These are phyloP conservation scores for Carex myosuroides DNA, from an alignment of 176 grass and related monocot species.

Conservation along the genomic window DNA sequence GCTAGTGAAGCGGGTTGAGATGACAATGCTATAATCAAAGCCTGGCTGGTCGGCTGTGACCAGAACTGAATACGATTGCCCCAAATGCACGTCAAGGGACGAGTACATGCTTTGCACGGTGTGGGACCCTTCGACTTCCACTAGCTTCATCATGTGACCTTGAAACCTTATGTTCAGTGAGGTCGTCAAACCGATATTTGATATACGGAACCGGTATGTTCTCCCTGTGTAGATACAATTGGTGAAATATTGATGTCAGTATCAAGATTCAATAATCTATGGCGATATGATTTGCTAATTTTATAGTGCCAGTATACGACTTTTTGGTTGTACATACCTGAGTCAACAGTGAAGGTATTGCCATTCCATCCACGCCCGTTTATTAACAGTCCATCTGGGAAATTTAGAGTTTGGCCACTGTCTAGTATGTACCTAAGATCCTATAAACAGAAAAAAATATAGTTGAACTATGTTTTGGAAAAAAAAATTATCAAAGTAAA, in stretches of 20 bases:
- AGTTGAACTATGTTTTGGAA: background rate
- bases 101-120: slow-evolving; percentile 68
- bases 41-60: slow-evolving; percentile 64
- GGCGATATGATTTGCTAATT: slow-evolving; percentile 4
- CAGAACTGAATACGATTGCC: slow-evolving; percentile 88
- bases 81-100: slow-evolving; percentile 75
- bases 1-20: slow-evolving; percentile 75
- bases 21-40: slow-evolving; percentile 59
- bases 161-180: slow-evolving; percentile 81
- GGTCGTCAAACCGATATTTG: slow-evolving; percentile 67
- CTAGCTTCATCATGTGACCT: slow-evolving; percentile 75
- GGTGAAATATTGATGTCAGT: background rate
- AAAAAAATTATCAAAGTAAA: background rate
- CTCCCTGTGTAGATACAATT: slow-evolving; percentile 34
- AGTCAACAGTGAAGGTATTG: slow-evolving; percentile 60
- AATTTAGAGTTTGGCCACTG: slow-evolving; percentile 44
- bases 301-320: background rate
- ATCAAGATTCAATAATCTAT: background rate
- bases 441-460: slow-evolving; percentile 22
- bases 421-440: slow-evolving; percentile 60
- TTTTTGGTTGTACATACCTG: slow-evolving; percentile 19
- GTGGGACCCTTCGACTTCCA: slow-evolving; percentile 88
- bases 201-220: slow-evolving; percentile 74
- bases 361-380: slow-evolving; percentile 55
- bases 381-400: slow-evolving; percentile 62